phyloP scores from a whole-genome alignment of 1,139 yeast species.

The Pneumocystis murina region DNA sequence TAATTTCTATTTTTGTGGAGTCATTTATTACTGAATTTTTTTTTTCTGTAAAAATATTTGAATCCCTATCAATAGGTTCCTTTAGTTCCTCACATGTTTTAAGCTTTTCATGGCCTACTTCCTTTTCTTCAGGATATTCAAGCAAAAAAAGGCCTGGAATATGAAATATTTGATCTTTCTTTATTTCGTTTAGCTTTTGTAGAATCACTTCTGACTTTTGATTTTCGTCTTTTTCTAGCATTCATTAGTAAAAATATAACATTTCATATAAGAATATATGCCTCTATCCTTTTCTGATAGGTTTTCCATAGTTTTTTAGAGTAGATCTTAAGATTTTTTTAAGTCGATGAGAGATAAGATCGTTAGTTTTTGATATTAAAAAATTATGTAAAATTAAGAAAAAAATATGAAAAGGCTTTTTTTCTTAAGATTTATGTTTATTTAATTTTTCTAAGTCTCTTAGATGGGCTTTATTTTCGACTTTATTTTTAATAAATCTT shows the following conservation, averaged over 20 bases:
- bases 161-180: neutral
- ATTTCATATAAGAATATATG: constrained; percentile 7
- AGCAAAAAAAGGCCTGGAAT: neutral
- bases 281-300: constrained; percentile 7
- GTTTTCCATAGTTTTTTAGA: neutral
- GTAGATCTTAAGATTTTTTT: no score
- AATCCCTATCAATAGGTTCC: neutral
- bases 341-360: no score
- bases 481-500: no score
- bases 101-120: neutral
- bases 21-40: neutral
- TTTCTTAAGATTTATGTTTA: no score
- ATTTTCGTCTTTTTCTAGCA: neutral
- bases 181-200: neutral
- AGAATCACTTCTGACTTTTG: neutral
- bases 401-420: no score
- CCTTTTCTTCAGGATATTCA: neutral
- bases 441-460: no score
- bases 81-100: neutral
- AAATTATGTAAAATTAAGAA: no score
- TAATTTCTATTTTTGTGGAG: neutral
- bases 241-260: neutral
- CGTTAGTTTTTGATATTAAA: neutral
- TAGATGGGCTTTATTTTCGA: no score
- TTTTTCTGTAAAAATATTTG: neutral